Evolutionary conservation across 805 yeast genomes (phyloP), one percentile per base, ranked within the genome.

Genomic region (Pichia paraexigua): DNA sequence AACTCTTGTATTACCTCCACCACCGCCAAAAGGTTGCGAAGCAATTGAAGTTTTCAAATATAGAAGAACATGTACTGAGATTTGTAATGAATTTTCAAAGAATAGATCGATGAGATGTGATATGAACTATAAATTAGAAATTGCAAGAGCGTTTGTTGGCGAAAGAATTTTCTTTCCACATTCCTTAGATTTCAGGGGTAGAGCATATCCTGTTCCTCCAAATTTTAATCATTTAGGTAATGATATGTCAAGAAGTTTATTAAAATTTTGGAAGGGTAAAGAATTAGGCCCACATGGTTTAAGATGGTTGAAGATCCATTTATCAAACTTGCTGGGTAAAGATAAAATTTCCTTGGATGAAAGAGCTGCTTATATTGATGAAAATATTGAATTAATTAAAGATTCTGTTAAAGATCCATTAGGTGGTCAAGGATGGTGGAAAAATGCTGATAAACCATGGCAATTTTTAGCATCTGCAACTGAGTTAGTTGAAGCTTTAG

Each of bases 41-140:
- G 96, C 97, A 0, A 69, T 75, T 20, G 85, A 72, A 10, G 74
- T 85, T 43, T 76, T 82, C 51, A 84, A 80, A 46, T 87, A 94
- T 78, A 82, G 82, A 58, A 72, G 80, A 27, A 67, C 72, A 46
- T 79, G 87, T 52, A 82, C 81, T 51, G 74, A 71, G 39, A 60
- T 79, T 10, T 74, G 82, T 21, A 78, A 81, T 56, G 83, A 79
- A 43, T 82, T 82, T 54, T 79, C 86, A 12, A 73, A 84, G 22
- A 74, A 77, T 55, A 81, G 94, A 66, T 91, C 98, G 0, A 86
- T 84, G 64, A 80, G 99, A 66, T 94, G 99, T 71, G 97, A 91
- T 67, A 76, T 87, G 56, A 92, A 94, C 65, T 94, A 94, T 67
- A 94, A 89, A 65, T 70, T 94, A 48, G 99, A 94, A 67, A 89